phyloP scores from a whole-genome alignment of 441 rosid species.

The Breynia disticha region DNA sequence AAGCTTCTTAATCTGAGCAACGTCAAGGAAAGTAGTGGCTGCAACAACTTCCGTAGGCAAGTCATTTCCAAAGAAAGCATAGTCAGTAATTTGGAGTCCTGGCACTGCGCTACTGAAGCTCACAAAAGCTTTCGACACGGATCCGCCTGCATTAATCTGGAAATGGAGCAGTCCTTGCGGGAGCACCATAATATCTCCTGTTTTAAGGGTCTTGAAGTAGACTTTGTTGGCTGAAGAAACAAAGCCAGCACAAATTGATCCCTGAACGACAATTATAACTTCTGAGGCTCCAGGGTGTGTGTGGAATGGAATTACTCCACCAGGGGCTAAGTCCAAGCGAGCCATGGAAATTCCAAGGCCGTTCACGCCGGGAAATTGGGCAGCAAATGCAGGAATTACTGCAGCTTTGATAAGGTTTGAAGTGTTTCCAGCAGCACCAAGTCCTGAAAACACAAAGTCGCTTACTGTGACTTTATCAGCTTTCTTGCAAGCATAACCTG shows the following conservation, averaged over 20 bases:
- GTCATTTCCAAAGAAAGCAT: conserved; percentile 49
- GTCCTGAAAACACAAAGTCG: conserved; percentile 57
- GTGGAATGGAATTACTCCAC: conserved; percentile 69
- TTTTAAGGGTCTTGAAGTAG: conserved; percentile 37
- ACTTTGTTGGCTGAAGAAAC: conserved; percentile 48
- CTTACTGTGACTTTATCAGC: conserved; percentile 30
- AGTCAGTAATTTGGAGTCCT: conserved; percentile 59
- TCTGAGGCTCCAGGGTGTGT: conserved; percentile 75
- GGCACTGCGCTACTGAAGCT: conserved; percentile 57
- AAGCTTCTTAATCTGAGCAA: conserved; percentile 65
- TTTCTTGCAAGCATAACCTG: conserved; percentile 66
- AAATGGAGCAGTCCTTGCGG: conserved; percentile 73
- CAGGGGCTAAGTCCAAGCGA: conserved; percentile 56
- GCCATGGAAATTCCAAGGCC: conserved; percentile 73
- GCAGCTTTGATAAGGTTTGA: conserved; percentile 63
- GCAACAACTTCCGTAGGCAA: conserved; percentile 49
- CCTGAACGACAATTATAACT: conserved; percentile 39
- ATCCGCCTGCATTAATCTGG: conserved; percentile 40
- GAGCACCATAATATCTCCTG: conserved; percentile 59
- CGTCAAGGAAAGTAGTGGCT: conserved; percentile 59
- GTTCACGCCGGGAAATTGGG: conserved; percentile 49
- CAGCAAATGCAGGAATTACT: conserved; percentile 51
- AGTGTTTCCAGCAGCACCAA: conserved; percentile 50
- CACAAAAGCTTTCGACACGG: conserved; percentile 36
- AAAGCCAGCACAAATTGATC: conserved; percentile 61